Conservation (phyloP, 2,329 filamentous ascomycete genomes). For the Arthroderma uncinatum region DNA sequence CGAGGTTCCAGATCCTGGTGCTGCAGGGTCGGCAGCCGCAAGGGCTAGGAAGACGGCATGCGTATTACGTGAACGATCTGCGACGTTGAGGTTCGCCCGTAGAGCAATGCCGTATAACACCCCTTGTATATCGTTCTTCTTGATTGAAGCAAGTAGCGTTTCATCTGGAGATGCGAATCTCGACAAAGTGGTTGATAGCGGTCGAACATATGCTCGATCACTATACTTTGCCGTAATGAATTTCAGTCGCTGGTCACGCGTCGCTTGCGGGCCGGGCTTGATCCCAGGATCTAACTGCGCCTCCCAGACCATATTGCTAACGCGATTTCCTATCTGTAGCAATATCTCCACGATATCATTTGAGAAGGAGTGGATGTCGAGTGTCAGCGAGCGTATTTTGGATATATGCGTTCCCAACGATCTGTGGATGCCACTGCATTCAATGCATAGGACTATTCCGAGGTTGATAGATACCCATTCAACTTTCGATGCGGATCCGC, state of each 20-base stretch:
- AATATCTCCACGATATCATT: constrained; percentile 93
- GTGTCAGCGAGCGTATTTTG: constrained; percentile 86
- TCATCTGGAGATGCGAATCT: constrained; percentile 73
- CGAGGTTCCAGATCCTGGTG: constrained; percentile 39
- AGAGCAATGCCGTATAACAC: constrained; percentile 84
- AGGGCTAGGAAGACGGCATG: constrained; percentile 85
- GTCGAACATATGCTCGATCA: constrained; percentile 69
- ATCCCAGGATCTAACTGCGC: constrained; percentile 60
- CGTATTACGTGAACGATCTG: constrained; percentile 76
- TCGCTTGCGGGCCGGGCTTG: constrained; percentile 68
- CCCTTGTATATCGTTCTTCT: constrained; percentile 89
- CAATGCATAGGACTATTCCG: constrained; percentile 90
- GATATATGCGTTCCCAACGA: constrained; percentile 96
- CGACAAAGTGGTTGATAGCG: constrained; percentile 58
- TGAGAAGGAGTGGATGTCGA: constrained; percentile 93
- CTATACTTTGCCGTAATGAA: constrained; percentile 96
- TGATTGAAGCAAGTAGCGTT: constrained; percentile 80
- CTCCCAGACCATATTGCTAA: constrained; percentile 97
- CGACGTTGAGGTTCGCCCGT: constrained; percentile 72
- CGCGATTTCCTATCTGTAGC: constrained; percentile 79
- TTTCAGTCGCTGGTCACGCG: constrained; percentile 76
- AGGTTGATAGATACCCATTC: constrained; percentile 99
- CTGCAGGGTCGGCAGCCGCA: constrained; percentile 80
- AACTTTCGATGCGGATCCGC: constrained; percentile 79
- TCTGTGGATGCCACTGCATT: constrained; percentile 94